phyloP scores from a whole-genome alignment of 1,139 yeast genomes.

The Taiozyma sp. region DNA sequence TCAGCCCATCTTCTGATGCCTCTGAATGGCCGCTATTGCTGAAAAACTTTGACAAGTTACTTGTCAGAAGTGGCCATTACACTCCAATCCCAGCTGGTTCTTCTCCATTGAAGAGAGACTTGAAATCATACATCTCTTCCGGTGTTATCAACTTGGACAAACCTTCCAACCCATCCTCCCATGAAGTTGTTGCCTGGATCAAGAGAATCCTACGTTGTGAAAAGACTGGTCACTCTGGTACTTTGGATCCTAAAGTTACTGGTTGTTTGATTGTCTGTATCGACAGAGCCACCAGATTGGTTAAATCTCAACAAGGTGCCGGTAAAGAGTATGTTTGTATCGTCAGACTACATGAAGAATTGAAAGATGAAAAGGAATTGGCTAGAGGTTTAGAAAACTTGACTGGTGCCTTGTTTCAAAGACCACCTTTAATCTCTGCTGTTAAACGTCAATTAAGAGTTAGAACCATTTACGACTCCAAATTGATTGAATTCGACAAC shows the following conservation, averaged over 20 bases:
- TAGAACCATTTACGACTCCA: slow-evolving; percentile 95
- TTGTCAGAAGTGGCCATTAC: slow-evolving; percentile 94
- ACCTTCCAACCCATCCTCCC: slow-evolving; percentile 97
- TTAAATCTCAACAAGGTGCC: slow-evolving; percentile 98
- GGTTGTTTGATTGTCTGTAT: slow-evolving; percentile 97
- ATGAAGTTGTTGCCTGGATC: slow-evolving; percentile 99
- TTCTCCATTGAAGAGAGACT: slow-evolving; percentile 90
- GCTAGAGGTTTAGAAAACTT: slow-evolving; percentile 61
- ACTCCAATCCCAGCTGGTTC: slow-evolving; percentile 96
- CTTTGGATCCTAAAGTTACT: slow-evolving; percentile 97
- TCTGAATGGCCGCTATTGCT: slow-evolving; percentile 93
- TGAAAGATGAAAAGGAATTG: slow-evolving; percentile 15
- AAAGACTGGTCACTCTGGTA: slow-evolving; percentile 98
- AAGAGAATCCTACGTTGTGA: slow-evolving; percentile 92
- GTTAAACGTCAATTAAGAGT: slow-evolving; percentile 99
- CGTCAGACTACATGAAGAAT: slow-evolving; percentile 59
- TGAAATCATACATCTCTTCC: slow-evolving; percentile 81
- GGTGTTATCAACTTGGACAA: slow-evolving; percentile 97
- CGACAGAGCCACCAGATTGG: slow-evolving; percentile 96
- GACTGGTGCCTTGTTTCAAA: slow-evolving; percentile 98
- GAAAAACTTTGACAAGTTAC: slow-evolving; percentile 88
- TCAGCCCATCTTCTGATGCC: slow-evolving; percentile 77
- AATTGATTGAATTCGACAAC: slow-evolving; percentile 91
- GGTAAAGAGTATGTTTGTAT: slow-evolving; percentile 99
- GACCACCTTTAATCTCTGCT: slow-evolving; percentile 98